Conservation (phyloP, 2,329 filamentous ascomycete genomes). For the Keithomyces neogunnii region DNA sequence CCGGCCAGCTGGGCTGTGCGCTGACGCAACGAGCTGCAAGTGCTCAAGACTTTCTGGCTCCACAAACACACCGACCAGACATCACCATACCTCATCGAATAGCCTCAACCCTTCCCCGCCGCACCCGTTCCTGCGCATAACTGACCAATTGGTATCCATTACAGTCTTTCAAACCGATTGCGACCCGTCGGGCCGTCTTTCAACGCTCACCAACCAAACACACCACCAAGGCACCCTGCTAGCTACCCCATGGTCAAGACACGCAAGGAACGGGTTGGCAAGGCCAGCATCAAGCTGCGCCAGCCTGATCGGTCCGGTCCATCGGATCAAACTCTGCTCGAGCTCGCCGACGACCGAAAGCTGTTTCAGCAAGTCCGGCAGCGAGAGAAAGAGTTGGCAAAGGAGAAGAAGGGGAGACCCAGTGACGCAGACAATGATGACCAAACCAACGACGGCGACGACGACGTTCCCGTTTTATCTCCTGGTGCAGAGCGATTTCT, state of each 20-base stretch:
- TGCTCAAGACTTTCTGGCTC: too few relatives aligned
- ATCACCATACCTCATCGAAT: too few relatives aligned
- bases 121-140: too few relatives aligned
- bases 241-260: slow-evolving; percentile 35
- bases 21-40: too few relatives aligned
- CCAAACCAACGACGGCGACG: slow-evolving; percentile 19
- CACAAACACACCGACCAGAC: too few relatives aligned
- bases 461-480: slow-evolving; percentile 23
- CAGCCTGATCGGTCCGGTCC: slow-evolving; percentile 61
- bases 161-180: too few relatives aligned
- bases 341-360: slow-evolving; percentile 59
- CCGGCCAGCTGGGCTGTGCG: too few relatives aligned
- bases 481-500: slow-evolving; percentile 42
- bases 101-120: too few relatives aligned
- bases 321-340: slow-evolving; percentile 59
- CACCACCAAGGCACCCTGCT: neutral
- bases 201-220: neutral
- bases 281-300: slow-evolving; percentile 48
- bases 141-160: too few relatives aligned
- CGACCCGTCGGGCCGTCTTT: too few relatives aligned
- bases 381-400: slow-evolving; percentile 23
- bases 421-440: slow-evolving; percentile 8
- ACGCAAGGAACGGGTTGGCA: slow-evolving; percentile 38
- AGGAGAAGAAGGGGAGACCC: slow-evolving; percentile 10
- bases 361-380: slow-evolving; percentile 43